Conservation (phyloP, 768 basidiomycete species). For the Dendrothele bispora region DNA sequence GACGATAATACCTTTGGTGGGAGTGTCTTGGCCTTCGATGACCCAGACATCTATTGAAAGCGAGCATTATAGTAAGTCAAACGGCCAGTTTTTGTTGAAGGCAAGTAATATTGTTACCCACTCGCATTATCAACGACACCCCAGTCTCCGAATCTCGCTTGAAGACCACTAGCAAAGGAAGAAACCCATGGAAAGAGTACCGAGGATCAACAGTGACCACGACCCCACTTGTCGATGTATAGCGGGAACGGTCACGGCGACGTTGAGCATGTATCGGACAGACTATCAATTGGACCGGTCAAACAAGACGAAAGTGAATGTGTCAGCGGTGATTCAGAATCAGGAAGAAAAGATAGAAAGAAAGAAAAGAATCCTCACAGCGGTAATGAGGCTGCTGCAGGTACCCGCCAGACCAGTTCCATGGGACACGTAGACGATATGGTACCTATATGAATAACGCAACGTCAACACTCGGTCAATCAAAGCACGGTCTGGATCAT, state of each 20-base stretch:
- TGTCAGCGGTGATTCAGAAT: background rate
- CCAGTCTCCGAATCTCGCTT: conserved; percentile 68
- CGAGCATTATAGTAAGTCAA: too few relatives aligned
- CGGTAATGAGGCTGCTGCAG: conserved; percentile 75
- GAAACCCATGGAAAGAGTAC: conserved; percentile 69
- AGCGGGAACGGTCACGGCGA: conserved; percentile 46
- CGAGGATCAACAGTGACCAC: conserved; percentile 73
- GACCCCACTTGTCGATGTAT: conserved; percentile 81
- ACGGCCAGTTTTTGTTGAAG: background rate
- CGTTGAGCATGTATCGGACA: conserved; percentile 62
- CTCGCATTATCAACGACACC: conserved; percentile 38
- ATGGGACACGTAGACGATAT: conserved; percentile 71
- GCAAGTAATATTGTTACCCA: conserved; percentile 17
- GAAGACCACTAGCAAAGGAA: conserved; percentile 79
- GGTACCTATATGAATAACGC: conserved; percentile 50
- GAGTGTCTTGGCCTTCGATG: conserved; percentile 50
- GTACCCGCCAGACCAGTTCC: conserved; percentile 75
- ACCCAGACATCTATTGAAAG: conserved; percentile 40
- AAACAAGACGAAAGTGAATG: background rate
- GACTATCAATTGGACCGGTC: too few relatives aligned
- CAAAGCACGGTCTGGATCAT: too few relatives aligned
- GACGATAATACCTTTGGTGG: conserved; percentile 72
- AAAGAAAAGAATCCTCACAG: conserved; percentile 22
- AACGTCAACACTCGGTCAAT: too few relatives aligned
- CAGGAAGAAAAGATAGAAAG: too few relatives aligned